Evolutionary conservation across 2,329 filamentous ascomycete species (phyloP).

Genomic region (Ophiostoma populinum): DNA sequence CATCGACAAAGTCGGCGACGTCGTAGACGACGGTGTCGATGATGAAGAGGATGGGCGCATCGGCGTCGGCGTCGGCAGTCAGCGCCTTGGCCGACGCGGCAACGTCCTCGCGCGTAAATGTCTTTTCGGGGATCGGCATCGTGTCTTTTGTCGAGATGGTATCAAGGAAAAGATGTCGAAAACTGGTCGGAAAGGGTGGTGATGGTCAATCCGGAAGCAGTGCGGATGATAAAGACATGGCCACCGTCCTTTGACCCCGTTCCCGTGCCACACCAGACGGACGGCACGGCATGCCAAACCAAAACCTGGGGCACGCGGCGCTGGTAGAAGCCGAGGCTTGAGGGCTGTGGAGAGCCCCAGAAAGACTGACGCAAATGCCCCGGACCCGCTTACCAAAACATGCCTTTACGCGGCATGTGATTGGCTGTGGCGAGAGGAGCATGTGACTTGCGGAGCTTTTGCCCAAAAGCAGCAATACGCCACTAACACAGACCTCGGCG

Average conservation of each 20-base stretch:
- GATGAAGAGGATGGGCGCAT: constrained; percentile 67
- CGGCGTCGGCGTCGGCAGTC: constrained; percentile 40
- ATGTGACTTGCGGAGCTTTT: not conserved
- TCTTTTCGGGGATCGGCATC: constrained; percentile 26
- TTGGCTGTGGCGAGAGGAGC: not conserved
- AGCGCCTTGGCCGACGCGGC: constrained; percentile 36
- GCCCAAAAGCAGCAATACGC: not conserved
- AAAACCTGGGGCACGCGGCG: too few species aligned
- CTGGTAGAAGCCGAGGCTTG: constrained; percentile 5
- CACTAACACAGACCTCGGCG: constrained; percentile 1
- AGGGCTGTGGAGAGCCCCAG: not conserved
- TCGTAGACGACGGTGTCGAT: constrained; percentile 82
- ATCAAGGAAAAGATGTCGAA: not conserved
- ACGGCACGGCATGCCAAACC: too few species aligned
- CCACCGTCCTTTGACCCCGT: too few species aligned
- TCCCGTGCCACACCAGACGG: too few species aligned
- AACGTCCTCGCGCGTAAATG: constrained; percentile 46
- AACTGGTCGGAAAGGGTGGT: too few species aligned
- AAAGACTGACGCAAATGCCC: not conserved
- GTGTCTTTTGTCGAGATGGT: not conserved
- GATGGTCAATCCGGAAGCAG: too few species aligned
- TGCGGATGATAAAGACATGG: too few species aligned
- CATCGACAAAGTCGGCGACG: constrained; percentile 68
- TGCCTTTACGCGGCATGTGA: not conserved
- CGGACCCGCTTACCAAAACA: constrained; percentile 5